phyloP scores from a whole-genome alignment of 179 eudicot genomes.

The Heliamphora pulchella region DNA sequence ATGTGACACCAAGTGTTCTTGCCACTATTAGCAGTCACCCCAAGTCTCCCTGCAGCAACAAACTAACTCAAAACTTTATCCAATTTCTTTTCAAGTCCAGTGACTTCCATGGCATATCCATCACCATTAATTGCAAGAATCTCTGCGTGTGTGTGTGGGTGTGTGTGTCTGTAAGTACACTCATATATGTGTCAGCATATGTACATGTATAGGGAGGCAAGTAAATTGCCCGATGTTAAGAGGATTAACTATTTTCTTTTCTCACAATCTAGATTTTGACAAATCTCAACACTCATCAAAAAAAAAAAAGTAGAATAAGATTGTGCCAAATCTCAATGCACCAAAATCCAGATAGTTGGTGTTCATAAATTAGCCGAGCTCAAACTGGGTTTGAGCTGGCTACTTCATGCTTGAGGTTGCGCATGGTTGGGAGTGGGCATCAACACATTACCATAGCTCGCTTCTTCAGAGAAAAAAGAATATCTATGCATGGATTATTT shows the following conservation, averaged over 20 bases:
- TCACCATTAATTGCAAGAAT: not conserved
- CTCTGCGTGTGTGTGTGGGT: not conserved
- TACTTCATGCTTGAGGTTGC: not conserved
- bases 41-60: not conserved
- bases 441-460: not conserved
- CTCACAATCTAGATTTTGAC: no score
- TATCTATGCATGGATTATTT: no score
- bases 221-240: not conserved
- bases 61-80: not conserved
- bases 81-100: not conserved
- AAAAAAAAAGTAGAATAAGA: no score
- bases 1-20: slow-evolving; percentile 3
- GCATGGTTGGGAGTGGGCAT: not conserved
- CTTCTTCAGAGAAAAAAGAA: no score
- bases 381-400: not conserved
- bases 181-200: not conserved
- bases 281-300: no score
- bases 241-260: not conserved
- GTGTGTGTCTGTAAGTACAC: not conserved
- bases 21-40: not conserved
- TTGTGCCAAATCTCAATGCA: not conserved
- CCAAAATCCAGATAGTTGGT: not conserved
- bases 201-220: not conserved
- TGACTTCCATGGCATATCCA: not conserved
- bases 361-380: not conserved